Evolutionary conservation across 2,329 filamentous ascomycete species (phyloP), one percentile per base, ranked within the genome.

Genomic region (Aspergillus sp.): DNA sequence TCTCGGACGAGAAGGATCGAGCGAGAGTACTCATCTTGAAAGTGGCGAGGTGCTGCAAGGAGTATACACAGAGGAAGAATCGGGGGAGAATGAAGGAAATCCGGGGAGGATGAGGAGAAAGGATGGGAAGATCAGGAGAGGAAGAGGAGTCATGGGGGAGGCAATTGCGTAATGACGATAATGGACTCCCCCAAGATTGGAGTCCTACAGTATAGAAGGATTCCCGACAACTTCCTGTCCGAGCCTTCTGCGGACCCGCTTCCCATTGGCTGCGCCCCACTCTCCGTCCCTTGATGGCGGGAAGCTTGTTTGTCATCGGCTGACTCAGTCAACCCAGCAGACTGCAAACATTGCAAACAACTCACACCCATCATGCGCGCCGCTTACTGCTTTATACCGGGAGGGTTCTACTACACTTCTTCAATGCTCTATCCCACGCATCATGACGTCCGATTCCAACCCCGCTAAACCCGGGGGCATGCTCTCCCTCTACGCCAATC

Each of bases 401-500:
- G 6, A n/a, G 7, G 1, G 33, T 13, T 8, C 8, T 13, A 35
- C 33, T 13, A 35, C 33, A n/a, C 16, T 5, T 38, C 35, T n/a
- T 48, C 32, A 24, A 48, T 40, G 14, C 9, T 17, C 19, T 5
- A 13, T 44, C 20, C 14, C 26, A 30, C 22, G 24, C 19, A 16
- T 33, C 22, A 73, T 73, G 68, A 58, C 65, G 26, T 64, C 66
- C 32, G 66, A 70, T 30, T 56, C 62, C 3, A 59, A 54, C 11
- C 59, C 64, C 5, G 50, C 65, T 2, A 67, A 67, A 54, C 72
- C 76, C 51, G 74, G 77, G 52, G 64, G 65, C 6, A 79, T 80
- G 52, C 77, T 90, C 60, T 92, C 89, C 16, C 83, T 95, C 4
- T 96, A 96, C 69, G 91, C 89, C 50, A 89, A 95, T 69, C 81